A percentile compares a stretch with the other conserved stretches of the same genome.
phyloP scores from a whole-genome alignment of 1,284 basidiomycete species.

The Ustilago crameri region DNA sequence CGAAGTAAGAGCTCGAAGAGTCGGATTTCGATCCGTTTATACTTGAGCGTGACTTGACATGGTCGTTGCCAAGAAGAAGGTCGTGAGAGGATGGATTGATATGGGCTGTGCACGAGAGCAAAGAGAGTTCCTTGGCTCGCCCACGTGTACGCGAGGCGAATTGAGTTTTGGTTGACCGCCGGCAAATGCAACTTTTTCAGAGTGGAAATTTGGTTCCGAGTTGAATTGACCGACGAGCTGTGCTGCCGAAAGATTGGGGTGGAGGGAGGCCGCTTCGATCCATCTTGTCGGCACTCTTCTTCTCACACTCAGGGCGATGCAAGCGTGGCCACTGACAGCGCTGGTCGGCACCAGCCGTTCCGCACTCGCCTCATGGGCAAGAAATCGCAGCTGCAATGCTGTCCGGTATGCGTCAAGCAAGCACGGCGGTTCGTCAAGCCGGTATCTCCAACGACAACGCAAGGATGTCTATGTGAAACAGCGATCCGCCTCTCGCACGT shows the following conservation, averaged over 20 bases:
- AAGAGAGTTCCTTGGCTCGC: not conserved
- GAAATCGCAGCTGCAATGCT: not conserved
- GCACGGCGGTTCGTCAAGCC: slow-evolving; percentile 35
- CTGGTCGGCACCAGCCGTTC: no score
- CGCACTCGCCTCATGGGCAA: no score
- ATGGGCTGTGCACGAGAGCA: not conserved
- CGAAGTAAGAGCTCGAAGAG: not conserved
- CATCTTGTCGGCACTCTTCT: no score
- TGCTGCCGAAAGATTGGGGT: no score
- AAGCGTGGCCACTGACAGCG: no score
- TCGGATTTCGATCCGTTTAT: not conserved
- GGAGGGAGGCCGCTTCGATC: not conserved
- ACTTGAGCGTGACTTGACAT: not conserved
- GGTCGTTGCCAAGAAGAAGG: not conserved
- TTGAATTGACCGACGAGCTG: not conserved
- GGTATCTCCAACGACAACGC: slow-evolving; percentile 46
- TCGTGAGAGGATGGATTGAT: not conserved
- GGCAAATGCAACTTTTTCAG: not conserved
- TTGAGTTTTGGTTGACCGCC: not conserved
- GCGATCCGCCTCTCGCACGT: slow-evolving; percentile 1
- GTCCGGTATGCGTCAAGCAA: slow-evolving; percentile 31
- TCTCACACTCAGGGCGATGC: no score
- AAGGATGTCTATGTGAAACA: slow-evolving; percentile 44
- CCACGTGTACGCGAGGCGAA: not conserved
- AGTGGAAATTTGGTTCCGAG: not conserved